Conservation (phyloP, 2,329 filamentous ascomycete genomes). For the Byssothecium circinans region DNA sequence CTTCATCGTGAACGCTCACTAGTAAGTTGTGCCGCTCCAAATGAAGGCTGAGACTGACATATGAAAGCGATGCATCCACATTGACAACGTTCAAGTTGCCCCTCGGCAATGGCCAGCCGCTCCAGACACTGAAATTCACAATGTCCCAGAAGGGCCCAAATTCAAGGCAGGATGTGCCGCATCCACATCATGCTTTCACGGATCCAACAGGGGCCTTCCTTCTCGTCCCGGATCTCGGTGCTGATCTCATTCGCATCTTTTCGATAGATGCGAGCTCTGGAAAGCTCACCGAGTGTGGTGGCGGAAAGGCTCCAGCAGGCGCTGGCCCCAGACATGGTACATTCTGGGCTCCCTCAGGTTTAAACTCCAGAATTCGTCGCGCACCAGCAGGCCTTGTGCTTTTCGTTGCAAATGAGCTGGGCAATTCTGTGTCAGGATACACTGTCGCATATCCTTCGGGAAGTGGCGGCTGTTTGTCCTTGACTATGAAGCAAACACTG, state of each 20-base stretch:
- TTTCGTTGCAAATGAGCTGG: conserved; percentile 40
- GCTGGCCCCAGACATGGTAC: conserved; percentile 58
- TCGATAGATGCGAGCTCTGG: conserved; percentile 52
- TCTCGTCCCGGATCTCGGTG: conserved; percentile 57
- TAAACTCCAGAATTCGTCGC: conserved; percentile 21
- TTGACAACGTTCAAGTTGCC: conserved; percentile 42
- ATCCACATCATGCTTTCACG: conserved; percentile 56
- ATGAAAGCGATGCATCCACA: conserved; percentile 30
- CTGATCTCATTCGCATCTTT: conserved; percentile 59
- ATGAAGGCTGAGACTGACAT: not conserved
- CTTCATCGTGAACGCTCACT: conserved; percentile 37
- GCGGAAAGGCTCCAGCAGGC: conserved; percentile 48
- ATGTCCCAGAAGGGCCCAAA: conserved; percentile 46
- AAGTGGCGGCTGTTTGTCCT: conserved; percentile 30
- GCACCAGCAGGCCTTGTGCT: conserved; percentile 20
- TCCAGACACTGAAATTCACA: conserved; percentile 34
- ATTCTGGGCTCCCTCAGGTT: conserved; percentile 47
- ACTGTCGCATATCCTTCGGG: conserved; percentile 30
- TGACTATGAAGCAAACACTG: conserved; percentile 35
- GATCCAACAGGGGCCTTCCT: conserved; percentile 56
- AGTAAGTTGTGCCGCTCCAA: conserved; percentile 18
- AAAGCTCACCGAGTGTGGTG: conserved; percentile 50
- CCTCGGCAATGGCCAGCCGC: conserved; percentile 27
- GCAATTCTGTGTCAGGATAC: conserved; percentile 36
- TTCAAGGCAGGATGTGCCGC: conserved; percentile 57